These are phyloP conservation scores for Oryza longistaminata DNA, from an alignment of 176 grass and related monocot species.

Conservation along the genomic window DNA sequence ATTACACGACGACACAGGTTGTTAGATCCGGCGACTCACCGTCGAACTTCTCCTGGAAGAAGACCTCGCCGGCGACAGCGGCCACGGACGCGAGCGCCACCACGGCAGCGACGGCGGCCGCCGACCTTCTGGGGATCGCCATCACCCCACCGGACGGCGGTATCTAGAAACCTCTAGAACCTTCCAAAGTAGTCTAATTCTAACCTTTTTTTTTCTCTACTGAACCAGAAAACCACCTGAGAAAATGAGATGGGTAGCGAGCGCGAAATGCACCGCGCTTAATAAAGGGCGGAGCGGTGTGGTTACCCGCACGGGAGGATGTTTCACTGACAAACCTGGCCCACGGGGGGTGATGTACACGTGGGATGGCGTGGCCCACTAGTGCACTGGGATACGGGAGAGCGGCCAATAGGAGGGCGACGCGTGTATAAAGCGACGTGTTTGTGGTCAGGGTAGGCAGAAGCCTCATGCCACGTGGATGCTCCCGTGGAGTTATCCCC, in stretches of 20 bases:
- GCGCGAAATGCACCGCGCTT: constrained; percentile 16
- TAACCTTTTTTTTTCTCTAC: background rate
- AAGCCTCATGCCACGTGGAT: background rate
- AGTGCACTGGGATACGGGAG: background rate
- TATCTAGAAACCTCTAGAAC: constrained; percentile 21
- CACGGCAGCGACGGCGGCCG: constrained; percentile 27
- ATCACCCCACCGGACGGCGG: constrained; percentile 18
- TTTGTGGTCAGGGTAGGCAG: background rate
- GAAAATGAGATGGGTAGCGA: constrained; percentile 15
- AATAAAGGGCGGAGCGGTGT: constrained; percentile 19
- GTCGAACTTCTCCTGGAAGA: constrained; percentile 76
- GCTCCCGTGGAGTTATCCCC: constrained; percentile 12
- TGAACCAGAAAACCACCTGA: background rate
- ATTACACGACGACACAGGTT: background rate
- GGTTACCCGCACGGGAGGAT: background rate
- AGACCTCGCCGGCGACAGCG: constrained; percentile 58
- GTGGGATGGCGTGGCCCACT: background rate
- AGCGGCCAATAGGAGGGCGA: background rate
- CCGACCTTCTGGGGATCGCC: constrained; percentile 35
- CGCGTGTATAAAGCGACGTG: constrained; percentile 54
- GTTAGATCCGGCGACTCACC: constrained; percentile 36
- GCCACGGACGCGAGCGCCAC: constrained; percentile 46
- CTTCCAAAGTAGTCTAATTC: background rate
- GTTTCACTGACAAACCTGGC: background rate
- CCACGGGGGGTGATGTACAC: background rate